phyloP scores from a whole-genome alignment of 2,329 filamentous ascomycete species.

The Lojkania enalia region DNA sequence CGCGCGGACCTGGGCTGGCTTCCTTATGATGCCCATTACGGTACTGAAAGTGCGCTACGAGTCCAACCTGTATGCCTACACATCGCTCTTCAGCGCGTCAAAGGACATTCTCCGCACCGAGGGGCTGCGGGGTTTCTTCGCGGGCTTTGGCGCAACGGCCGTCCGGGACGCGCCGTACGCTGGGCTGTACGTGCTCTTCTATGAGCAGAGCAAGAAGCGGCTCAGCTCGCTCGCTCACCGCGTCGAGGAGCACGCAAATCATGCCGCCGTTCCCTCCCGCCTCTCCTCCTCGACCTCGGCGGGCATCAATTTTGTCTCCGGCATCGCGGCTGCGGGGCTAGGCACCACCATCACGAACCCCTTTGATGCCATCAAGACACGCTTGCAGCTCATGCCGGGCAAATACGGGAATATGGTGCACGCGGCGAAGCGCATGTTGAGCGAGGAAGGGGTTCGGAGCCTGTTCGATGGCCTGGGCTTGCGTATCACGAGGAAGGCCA shows the following conservation, averaged over 20 bases:
- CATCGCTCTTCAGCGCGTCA: constrained; percentile 71
- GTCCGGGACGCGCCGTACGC: constrained; percentile 96
- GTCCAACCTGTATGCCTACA: constrained; percentile 81
- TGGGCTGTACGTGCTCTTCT: constrained; percentile 90
- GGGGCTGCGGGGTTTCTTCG: constrained; percentile 83
- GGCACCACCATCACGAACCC: constrained; percentile 93
- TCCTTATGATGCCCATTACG: constrained; percentile 93
- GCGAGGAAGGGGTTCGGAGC: constrained; percentile 76
- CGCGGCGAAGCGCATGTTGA: constrained; percentile 75
- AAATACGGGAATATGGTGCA: constrained; percentile 82
- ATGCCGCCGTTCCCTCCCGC: constrained; percentile 11
- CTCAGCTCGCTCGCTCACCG: constrained; percentile 49
- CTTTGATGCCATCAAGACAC: constrained; percentile 94
- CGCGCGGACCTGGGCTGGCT: constrained; percentile 83
- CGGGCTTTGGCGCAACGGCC: constrained; percentile 90
- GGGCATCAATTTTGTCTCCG: constrained; percentile 83
- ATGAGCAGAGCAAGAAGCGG: constrained; percentile 77
- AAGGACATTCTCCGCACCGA: constrained; percentile 73
- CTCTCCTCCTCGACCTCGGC: constrained; percentile 52
- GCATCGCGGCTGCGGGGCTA: constrained; percentile 75
- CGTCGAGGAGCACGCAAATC: constrained; percentile 32
- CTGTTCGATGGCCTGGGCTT: constrained; percentile 85
- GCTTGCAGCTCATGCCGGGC: constrained; percentile 85
- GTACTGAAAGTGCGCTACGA: constrained; percentile 97
- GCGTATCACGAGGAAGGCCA: constrained; percentile 85